Percentiles rank a stretch among this genome's conserved stretches.
Evolutionary conservation across 768 basidiomycete genomes (phyloP).

Genomic region (Bullera alba): DNA sequence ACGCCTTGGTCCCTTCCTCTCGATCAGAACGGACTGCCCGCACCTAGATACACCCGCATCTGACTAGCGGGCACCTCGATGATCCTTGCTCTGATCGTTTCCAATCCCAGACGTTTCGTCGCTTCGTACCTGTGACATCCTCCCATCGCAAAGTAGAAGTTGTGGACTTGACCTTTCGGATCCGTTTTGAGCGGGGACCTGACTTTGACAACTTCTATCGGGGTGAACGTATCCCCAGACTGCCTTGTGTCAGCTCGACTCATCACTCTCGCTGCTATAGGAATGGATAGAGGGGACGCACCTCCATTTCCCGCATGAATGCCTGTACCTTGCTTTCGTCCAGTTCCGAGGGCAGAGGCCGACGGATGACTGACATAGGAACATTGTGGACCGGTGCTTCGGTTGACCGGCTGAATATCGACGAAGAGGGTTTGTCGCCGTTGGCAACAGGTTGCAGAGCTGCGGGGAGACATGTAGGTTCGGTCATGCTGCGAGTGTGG

Average conservation of each 20-base stretch:
- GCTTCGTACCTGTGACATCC: constrained; percentile 48
- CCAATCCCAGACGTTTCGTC: constrained; percentile 38
- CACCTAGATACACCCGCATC: constrained; percentile 44
- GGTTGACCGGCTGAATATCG: constrained; percentile 18
- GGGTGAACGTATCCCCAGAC: constrained; percentile 45
- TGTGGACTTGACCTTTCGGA: constrained; percentile 17
- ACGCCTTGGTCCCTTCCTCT: too few relatives aligned
- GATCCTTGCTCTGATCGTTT: constrained; percentile 42
- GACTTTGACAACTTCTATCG: constrained; percentile 44
- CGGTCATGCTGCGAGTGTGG: too few relatives aligned
- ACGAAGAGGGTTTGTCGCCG: constrained; percentile 12
- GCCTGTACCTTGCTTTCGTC: constrained; percentile 43
- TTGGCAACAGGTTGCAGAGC: neutral
- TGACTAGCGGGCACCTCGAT: constrained; percentile 44
- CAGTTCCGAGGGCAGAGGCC: constrained; percentile 43
- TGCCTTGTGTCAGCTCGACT: constrained; percentile 8
- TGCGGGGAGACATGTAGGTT: neutral
- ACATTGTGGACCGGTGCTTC: constrained; percentile 30
- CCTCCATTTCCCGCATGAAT: constrained; percentile 46
- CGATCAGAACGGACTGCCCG: constrained; percentile 42
- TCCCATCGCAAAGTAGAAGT: constrained; percentile 45
- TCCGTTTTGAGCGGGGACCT: constrained; percentile 24
- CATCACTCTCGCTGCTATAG: neutral
- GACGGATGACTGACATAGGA: constrained; percentile 43
- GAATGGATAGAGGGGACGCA: constrained; percentile 6